Base-by-base conservation (phyloP, 2,329 filamentous ascomycete genomes). In the Xylaria hypoxylon region DNA sequence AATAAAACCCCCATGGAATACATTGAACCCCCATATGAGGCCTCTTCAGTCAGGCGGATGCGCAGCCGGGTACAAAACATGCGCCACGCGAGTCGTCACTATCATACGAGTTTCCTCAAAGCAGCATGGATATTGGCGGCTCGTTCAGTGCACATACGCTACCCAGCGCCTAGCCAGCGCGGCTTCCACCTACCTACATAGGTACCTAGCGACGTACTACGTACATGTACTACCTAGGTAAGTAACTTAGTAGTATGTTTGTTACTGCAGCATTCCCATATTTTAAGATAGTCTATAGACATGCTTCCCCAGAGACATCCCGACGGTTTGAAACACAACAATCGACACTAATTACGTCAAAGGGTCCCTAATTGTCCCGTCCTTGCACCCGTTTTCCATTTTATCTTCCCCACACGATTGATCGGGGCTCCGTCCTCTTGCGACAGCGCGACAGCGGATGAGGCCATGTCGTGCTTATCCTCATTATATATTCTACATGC, bases 11-110 rank as follows among this genome's bases (percentile, higher is more conserved):
- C 17, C 33, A 31, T 38, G 22, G 15, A 26, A 40, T 35, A 47
- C 40, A 47, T 62, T 55, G 13, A 38, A 26, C 26, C 10, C 6
- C 17, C 22, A 55, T 55, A n/a, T 42, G 52, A 42, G 22, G 24
- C 42, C 31, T 45, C 42, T 40, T 33, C 59, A 59, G 53, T 62
- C 44, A 58, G 62, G 62, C 45, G 31, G 24, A 50, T 62, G 61
- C 65, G 68, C 65, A 69, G 67, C 59, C 45, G 42, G 28, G 55
- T 44, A 31, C 64, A 47, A 52, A 64, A 58, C 31, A 19, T 52
- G 31, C 62, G 61, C 59, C 45, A 56, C 48, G n/a, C 62, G 61
- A 68, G 50, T 62, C 68, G 67, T 69, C 67, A 67, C 62, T 61
- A 59, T 67, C 60, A 59, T 65, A 60, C 64, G 63, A 66, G 42